Evolutionary conservation across 306 rosid genomes (phyloP).

Genomic region (Cajanus cajan): DNA sequence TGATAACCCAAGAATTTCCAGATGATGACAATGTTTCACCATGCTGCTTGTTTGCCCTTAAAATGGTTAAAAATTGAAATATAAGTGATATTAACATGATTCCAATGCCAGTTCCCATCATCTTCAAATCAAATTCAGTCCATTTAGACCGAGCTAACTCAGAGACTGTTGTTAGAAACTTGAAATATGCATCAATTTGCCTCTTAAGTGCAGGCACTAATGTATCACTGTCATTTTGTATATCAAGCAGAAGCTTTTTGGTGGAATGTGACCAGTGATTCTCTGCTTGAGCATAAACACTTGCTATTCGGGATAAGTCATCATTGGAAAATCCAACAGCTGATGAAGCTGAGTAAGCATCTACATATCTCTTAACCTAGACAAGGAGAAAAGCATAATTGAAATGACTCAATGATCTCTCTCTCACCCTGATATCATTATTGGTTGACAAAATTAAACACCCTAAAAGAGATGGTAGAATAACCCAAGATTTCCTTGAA

Average conservation of each 20-base stretch:
- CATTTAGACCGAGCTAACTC: constrained; percentile 96
- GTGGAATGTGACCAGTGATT: constrained; percentile 57
- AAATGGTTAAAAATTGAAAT: constrained; percentile 60
- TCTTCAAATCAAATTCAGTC: constrained; percentile 86
- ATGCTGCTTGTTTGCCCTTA: constrained; percentile 49
- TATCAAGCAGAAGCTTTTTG: constrained; percentile 43
- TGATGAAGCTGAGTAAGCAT: constrained; percentile 83
- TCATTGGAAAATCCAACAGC: constrained; percentile 88
- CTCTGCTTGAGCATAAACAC: constrained; percentile 65
- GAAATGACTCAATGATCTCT: constrained; percentile 27
- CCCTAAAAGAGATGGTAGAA: constrained; percentile 10
- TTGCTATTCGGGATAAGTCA: constrained; percentile 61
- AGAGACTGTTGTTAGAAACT: constrained; percentile 66
- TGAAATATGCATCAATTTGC: constrained; percentile 68
- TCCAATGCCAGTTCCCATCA: constrained; percentile 82
- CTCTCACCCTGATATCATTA: not conserved
- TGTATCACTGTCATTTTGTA: constrained; percentile 41
- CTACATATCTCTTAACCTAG: constrained; percentile 89
- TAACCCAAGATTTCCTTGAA: constrained; percentile 4
- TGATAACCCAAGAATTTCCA: constrained; percentile 46
- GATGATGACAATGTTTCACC: constrained; percentile 44
- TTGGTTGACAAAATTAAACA: constrained; percentile 10
- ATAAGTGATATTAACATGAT: constrained; percentile 67
- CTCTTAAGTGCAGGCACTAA: constrained; percentile 51
- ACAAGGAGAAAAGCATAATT: constrained; percentile 28